Percentiles rank a stretch among this genome's conserved stretches.
Conservation (phyloP, 495 filamentous ascomycete species). For the Xylaria cubensis region DNA sequence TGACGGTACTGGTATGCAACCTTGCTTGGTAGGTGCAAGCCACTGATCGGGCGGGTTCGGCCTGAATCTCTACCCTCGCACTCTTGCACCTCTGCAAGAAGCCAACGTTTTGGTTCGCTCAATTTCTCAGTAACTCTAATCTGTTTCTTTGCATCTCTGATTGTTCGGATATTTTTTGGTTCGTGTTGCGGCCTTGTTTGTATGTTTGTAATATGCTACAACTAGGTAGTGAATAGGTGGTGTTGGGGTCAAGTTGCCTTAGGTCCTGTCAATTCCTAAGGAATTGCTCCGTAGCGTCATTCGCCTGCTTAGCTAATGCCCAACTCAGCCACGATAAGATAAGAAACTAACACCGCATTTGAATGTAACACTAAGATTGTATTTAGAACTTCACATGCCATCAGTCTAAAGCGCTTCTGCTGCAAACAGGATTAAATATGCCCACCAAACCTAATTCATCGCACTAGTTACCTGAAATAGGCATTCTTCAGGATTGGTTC, state of each 20-base stretch:
- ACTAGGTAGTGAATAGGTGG: slow-evolving; percentile 17
- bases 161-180: neutral
- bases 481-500: neutral
- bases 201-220: slow-evolving; percentile 18
- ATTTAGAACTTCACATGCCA: slow-evolving; percentile 10
- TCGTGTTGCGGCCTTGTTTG: slow-evolving; percentile 12
- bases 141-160: neutral
- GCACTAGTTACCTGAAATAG: neutral
- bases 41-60: slow-evolving; percentile 12
- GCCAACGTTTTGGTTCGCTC: neutral
- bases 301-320: slow-evolving; percentile 23
- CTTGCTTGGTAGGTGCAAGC: slow-evolving; percentile 1
- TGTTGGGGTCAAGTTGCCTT: slow-evolving; percentile 29
- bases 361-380: neutral
- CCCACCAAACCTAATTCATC: neutral
- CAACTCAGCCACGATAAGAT: slow-evolving; percentile 2
- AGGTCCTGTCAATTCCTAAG: slow-evolving; percentile 27
- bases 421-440: slow-evolving; percentile 1
- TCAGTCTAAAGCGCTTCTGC: neutral
- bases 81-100: neutral
- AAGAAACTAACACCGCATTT: neutral
- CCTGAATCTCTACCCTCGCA: neutral
- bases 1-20: slow-evolving; percentile 15
- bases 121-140: slow-evolving; percentile 4
- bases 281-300: slow-evolving; percentile 24